Conservation (phyloP, 2,329 filamentous ascomycete genomes). For the Hypoxylon sp. region DNA sequence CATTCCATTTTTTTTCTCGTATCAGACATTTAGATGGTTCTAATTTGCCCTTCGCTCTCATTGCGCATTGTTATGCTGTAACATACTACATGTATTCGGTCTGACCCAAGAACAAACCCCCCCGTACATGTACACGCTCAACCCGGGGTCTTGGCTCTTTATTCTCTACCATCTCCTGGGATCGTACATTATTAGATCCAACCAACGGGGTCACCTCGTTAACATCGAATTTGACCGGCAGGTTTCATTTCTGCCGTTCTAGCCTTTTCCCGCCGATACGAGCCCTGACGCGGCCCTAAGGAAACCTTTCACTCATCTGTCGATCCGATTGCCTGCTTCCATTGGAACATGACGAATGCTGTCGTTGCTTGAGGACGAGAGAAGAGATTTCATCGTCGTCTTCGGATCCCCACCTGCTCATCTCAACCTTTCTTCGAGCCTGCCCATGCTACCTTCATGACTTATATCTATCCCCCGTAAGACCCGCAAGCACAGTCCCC, state of each 20-base stretch:
- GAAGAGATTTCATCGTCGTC: slow-evolving; percentile 35
- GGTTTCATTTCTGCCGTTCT: slow-evolving; percentile 51
- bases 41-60: slow-evolving; percentile 45
- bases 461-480: slow-evolving; percentile 44
- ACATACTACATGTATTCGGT: slow-evolving; percentile 40
- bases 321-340: slow-evolving; percentile 41
- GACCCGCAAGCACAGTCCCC: slow-evolving; percentile 36
- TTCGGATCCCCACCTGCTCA: slow-evolving; percentile 38
- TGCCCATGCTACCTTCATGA: slow-evolving; percentile 44
- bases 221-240: slow-evolving; percentile 48
- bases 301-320: slow-evolving; percentile 35
- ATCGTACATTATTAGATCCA: slow-evolving; percentile 49
- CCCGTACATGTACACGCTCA: slow-evolving; percentile 33
- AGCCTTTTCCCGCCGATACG: slow-evolving; percentile 51
- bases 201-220: slow-evolving; percentile 45
- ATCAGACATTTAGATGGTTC: slow-evolving; percentile 39
- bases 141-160: slow-evolving; percentile 43
- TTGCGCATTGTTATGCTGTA: slow-evolving; percentile 45
- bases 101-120: slow-evolving; percentile 37
- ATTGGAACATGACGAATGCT: slow-evolving; percentile 46
- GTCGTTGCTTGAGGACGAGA: slow-evolving; percentile 42
- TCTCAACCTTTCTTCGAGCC: slow-evolving; percentile 28
- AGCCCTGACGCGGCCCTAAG: slow-evolving; percentile 46
- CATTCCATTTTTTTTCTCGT: slow-evolving; percentile 37
- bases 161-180: slow-evolving; percentile 41